phyloP scores from a whole-genome alignment of 202 grass and related monocot genomes.

The Carex arenaria region DNA sequence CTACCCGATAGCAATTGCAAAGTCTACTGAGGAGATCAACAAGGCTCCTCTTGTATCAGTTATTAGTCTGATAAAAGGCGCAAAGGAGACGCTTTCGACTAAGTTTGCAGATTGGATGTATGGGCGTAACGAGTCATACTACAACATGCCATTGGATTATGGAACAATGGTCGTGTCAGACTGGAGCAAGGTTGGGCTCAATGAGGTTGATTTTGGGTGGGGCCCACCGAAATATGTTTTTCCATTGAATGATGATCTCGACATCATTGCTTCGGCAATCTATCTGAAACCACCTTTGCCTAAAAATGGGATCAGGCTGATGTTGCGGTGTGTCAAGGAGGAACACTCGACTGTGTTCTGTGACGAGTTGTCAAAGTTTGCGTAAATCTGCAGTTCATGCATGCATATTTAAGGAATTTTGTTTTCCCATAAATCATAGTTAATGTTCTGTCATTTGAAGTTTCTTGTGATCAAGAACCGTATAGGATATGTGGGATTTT shows the following conservation, averaged over 20 bases:
- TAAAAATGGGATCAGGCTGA: slow-evolving; percentile 13
- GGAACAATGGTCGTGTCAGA: slow-evolving; percentile 58
- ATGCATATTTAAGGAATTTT: slow-evolving; percentile 8
- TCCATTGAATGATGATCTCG: slow-evolving; percentile 46
- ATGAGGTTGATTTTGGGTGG: slow-evolving; percentile 51
- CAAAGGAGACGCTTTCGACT: slow-evolving; percentile 31
- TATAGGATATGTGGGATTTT: neutral
- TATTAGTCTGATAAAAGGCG: slow-evolving; percentile 42
- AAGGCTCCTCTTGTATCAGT: slow-evolving; percentile 32
- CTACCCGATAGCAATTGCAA: slow-evolving; percentile 46
- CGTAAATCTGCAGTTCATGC: neutral
- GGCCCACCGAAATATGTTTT: slow-evolving; percentile 41
- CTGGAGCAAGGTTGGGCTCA: slow-evolving; percentile 58
- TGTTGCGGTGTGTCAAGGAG: slow-evolving; percentile 53
- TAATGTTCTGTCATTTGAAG: neutral
- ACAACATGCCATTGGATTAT: slow-evolving; percentile 57
- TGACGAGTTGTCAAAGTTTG: slow-evolving; percentile 42
- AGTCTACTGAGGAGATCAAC: slow-evolving; percentile 34
- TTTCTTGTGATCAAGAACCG: neutral
- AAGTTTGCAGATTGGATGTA: slow-evolving; percentile 55
- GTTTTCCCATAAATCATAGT: neutral
- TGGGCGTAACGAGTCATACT: slow-evolving; percentile 32
- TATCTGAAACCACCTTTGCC: no score
- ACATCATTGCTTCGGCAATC: slow-evolving; percentile 28
- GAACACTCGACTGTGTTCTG: slow-evolving; percentile 41